A percentile compares a stretch with the other conserved stretches of the same genome.
Evolutionary conservation across 2,329 filamentous ascomycete genomes (phyloP).

Genomic region (Purpureocillium takamizusanense): DNA sequence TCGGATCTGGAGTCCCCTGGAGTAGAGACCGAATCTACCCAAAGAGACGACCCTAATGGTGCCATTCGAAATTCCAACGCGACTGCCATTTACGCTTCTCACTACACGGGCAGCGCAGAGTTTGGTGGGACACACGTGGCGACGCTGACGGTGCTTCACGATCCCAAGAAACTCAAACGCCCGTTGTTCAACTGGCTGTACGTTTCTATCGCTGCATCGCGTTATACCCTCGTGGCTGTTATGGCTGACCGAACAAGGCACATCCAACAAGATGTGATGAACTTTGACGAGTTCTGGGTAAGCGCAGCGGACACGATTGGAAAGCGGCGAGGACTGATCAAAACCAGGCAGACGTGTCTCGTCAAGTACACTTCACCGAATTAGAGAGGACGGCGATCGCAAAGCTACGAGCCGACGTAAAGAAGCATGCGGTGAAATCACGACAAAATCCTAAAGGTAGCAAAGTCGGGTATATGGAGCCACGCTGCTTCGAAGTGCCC

Average conservation of each 20-base stretch:
- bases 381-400: conserved; percentile 23
- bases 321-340: too few species aligned
- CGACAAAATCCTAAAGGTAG: conserved; percentile 25
- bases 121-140: conserved; percentile 24
- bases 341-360: conserved; percentile 23
- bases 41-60: conserved; percentile 7
- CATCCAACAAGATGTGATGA: conserved; percentile 29
- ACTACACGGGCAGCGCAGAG: conserved; percentile 28
- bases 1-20: conserved; percentile 19
- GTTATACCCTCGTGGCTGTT: too few species aligned
- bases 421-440: conserved; percentile 24
- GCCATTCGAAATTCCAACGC: conserved; percentile 8
- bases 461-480: conserved; percentile 32
- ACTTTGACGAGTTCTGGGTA: conserved; percentile 33
- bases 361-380: conserved; percentile 21
- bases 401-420: conserved; percentile 27
- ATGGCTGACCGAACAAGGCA: conserved; percentile 21
- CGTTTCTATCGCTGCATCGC: conserved; percentile 5
- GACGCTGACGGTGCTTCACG: conserved; percentile 24
- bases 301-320: too few species aligned
- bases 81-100: conserved; percentile 20
- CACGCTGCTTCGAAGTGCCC: conserved; percentile 25
- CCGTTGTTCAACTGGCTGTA: conserved; percentile 34
- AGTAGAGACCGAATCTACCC: conserved; percentile 11
- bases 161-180: conserved; percentile 18